Conservation (phyloP, 1,284 basidiomycete species). For the Trichosporon faecale region DNA sequence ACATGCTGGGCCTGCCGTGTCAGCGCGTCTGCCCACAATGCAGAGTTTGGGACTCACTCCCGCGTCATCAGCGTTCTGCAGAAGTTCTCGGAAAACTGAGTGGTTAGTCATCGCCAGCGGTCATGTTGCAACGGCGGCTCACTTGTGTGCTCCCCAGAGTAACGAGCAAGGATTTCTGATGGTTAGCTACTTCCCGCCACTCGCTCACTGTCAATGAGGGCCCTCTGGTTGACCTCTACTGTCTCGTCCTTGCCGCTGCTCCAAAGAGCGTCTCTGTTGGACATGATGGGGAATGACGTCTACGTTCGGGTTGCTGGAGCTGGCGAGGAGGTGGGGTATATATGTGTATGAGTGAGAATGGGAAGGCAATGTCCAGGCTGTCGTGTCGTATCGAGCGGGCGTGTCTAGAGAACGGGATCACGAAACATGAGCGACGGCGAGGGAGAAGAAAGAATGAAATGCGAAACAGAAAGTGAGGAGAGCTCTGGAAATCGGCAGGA, state of each 20-base stretch:
- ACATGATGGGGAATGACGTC: conserved; percentile 19
- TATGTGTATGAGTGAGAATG: background rate
- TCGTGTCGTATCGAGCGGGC: background rate
- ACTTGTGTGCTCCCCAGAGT: conserved; percentile 88
- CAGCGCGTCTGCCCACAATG: background rate
- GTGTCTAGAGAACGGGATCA: background rate
- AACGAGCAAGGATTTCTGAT: conserved; percentile 73
- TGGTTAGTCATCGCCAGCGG: conserved; percentile 17
- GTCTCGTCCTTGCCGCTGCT: conserved; percentile 47
- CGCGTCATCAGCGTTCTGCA: conserved; percentile 95
- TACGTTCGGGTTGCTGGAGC: background rate
- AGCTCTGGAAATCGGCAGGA: background rate
- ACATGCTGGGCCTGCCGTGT: conserved; percentile 62
- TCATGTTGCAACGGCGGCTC: conserved; percentile 23
- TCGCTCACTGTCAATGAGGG: conserved; percentile 73
- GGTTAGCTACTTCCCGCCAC: background rate
- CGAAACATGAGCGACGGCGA: background rate
- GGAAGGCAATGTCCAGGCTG: background rate
- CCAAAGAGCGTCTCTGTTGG: conserved; percentile 43
- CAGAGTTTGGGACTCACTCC: conserved; percentile 48
- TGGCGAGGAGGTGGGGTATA: background rate
- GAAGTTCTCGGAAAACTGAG: conserved; percentile 79
- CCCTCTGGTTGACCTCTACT: conserved; percentile 90
- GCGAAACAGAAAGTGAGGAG: background rate
- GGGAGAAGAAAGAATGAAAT: background rate